These are phyloP conservation scores for Microstegium vimineum DNA, from an alignment of 176 grass and related monocot genomes.

Conservation along the genomic window DNA sequence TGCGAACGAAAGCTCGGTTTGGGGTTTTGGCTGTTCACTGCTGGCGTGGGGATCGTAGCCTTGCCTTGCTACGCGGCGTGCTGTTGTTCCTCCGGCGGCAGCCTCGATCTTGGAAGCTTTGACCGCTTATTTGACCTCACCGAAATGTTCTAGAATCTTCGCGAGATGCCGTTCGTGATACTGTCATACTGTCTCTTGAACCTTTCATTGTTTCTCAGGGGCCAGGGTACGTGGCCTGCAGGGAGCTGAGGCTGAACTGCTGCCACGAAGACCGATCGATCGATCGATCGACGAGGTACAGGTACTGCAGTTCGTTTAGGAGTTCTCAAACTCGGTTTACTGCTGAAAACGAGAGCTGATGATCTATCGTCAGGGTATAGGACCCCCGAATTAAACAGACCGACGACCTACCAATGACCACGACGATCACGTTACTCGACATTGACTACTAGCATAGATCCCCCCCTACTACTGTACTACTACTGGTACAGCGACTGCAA, in stretches of 20 bases:
- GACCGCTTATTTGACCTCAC: not conserved
- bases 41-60: not conserved
- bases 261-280: not conserved
- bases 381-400: not conserved
- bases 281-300: too few species aligned
- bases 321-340: constrained; percentile 2
- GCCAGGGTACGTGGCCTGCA: too few species aligned
- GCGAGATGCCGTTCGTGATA: not conserved
- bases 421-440: constrained; percentile 5
- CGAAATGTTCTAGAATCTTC: constrained; percentile 10
- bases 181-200: too few species aligned
- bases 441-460: too few species aligned
- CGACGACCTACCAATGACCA: not conserved
- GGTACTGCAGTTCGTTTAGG: not conserved
- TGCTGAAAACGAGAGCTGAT: constrained; percentile 12
- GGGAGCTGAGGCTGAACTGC: too few species aligned
- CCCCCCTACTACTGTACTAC: too few species aligned
- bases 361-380: too few species aligned
- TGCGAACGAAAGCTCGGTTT: constrained; percentile 18
- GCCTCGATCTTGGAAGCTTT: constrained; percentile 6
- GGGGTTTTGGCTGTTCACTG: not conserved
- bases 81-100: constrained; percentile 34
- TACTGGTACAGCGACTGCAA: not conserved
- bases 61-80: constrained; percentile 14
- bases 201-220: not conserved